phyloP scores from a whole-genome alignment of 2,329 filamentous ascomycete species.

The Trichophyton verrucosum region DNA sequence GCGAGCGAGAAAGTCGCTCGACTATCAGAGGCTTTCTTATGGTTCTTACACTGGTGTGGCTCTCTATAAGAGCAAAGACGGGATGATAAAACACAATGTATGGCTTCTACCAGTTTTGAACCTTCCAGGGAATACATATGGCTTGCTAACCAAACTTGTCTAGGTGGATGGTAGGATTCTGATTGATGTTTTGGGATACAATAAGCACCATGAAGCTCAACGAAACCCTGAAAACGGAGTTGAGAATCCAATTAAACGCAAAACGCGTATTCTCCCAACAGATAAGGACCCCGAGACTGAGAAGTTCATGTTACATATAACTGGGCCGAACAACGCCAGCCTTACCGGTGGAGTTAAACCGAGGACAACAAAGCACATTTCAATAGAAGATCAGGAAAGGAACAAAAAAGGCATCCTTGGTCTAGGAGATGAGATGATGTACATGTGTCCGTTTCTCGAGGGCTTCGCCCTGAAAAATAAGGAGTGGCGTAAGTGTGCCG shows the following conservation, averaged over 20 bases:
- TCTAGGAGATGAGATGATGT: slow-evolving; percentile 27
- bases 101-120: neutral
- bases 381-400: slow-evolving; percentile 20
- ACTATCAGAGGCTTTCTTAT: slow-evolving; percentile 33
- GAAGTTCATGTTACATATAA: neutral
- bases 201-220: slow-evolving; percentile 28
- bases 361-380: neutral
- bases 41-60: slow-evolving; percentile 34
- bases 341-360: neutral
- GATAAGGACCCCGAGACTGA: neutral
- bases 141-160: slow-evolving; percentile 18
- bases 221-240: neutral
- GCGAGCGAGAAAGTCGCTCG: slow-evolving; percentile 32
- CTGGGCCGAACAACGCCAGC: neutral
- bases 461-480: slow-evolving; percentile 36
- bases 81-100: slow-evolving; percentile 2
- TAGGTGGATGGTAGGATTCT: slow-evolving; percentile 34
- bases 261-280: neutral
- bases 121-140: neutral
- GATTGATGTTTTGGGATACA: slow-evolving; percentile 33
- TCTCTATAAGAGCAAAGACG: slow-evolving; percentile 14
- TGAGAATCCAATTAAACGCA: slow-evolving; percentile 1
- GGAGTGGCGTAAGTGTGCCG: slow-evolving; percentile 29
- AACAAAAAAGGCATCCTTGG: slow-evolving; percentile 33
- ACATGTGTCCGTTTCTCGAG: slow-evolving; percentile 31